These are phyloP conservation scores for Cercis canadensis DNA, from an alignment of 306 rosid species.

Conservation along the genomic window DNA sequence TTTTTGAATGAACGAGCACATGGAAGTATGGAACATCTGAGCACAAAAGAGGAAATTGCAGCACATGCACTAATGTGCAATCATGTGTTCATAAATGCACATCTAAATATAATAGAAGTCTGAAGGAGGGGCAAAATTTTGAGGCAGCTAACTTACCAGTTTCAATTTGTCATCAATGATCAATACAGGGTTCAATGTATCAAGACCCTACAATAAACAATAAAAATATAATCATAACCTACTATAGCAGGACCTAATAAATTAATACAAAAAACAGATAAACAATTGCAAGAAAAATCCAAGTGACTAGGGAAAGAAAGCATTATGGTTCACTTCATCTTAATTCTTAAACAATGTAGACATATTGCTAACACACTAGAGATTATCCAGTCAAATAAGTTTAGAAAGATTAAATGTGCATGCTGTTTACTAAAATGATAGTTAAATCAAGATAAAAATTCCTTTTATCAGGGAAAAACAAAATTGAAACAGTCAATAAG, in stretches of 20 bases:
- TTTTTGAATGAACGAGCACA: neutral
- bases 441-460: slow-evolving; percentile 16
- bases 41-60: neutral
- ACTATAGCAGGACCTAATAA: neutral
- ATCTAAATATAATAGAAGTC: neutral
- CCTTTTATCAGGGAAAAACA: slow-evolving; percentile 6
- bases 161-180: slow-evolving; percentile 66
- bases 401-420: neutral
- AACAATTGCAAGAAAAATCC: neutral
- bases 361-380: neutral
- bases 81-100: neutral
- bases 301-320: too few relatives aligned
- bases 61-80: neutral
- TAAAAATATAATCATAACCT: slow-evolving; percentile 34
- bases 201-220: slow-evolving; percentile 64
- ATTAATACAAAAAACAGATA: neutral
- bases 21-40: neutral
- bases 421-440: neutral
- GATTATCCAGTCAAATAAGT: neutral
- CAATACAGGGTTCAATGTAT: slow-evolving; percentile 75
- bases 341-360: neutral
- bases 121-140: neutral
- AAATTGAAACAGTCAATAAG: too few relatives aligned
- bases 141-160: slow-evolving; percentile 59
- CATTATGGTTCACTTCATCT: too few relatives aligned